Percentiles rank a stretch among this genome's conserved stretches.
Conservation (phyloP, 306 rosid genomes). For the Oemleria cerasiformis region DNA sequence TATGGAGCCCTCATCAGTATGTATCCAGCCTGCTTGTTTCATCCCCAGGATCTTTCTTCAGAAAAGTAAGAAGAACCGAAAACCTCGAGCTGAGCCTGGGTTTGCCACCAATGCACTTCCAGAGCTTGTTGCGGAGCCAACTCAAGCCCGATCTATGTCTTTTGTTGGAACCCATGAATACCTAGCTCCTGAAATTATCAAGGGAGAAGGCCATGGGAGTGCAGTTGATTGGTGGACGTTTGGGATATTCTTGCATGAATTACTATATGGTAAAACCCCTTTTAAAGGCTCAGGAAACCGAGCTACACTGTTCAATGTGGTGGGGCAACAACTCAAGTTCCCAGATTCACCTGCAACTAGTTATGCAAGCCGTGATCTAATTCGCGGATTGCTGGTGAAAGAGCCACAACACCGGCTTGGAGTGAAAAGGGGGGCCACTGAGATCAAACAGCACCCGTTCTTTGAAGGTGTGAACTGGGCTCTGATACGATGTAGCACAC, state of each 20-base stretch:
- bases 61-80: constrained; percentile 65
- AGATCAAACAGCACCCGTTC: constrained; percentile 93
- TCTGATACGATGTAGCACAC: constrained; percentile 82
- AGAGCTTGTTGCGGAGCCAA: constrained; percentile 98
- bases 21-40: constrained; percentile 96
- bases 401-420: constrained; percentile 91
- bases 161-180: constrained; percentile 98
- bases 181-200: constrained; percentile 96
- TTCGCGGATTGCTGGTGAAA: constrained; percentile 79
- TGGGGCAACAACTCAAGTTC: constrained; percentile 80
- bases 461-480: constrained; percentile 97
- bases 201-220: constrained; percentile 98
- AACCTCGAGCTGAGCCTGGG: constrained; percentile 62
- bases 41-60: constrained; percentile 80
- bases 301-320: constrained; percentile 89
- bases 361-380: constrained; percentile 79
- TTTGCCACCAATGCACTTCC: constrained; percentile 67
- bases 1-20: constrained; percentile 84
- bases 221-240: constrained; percentile 99
- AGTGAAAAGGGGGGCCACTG: constrained; percentile 88
- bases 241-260: constrained; percentile 92
- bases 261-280: constrained; percentile 93
- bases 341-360: constrained; percentile 78
- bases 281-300: constrained; percentile 97
- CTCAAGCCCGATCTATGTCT: constrained; percentile 92